Conservation (phyloP, 306 rosid genomes). For the Cyamopsis tetragonoloba region DNA sequence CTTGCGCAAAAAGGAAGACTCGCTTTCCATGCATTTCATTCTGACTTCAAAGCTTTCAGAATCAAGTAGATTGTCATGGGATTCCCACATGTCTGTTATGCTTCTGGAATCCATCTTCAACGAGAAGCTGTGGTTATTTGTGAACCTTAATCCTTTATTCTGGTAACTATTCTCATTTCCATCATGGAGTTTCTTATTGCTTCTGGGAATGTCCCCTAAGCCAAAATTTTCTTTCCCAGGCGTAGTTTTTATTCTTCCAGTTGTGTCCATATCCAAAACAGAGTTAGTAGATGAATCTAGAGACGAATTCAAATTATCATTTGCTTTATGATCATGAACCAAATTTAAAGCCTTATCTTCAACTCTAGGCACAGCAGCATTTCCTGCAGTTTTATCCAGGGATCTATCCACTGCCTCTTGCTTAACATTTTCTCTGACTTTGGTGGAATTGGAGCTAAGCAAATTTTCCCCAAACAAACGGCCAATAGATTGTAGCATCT, state of each 20-base stretch:
- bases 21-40: constrained; percentile 47
- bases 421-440: constrained; percentile 44
- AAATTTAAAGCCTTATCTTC: constrained; percentile 32
- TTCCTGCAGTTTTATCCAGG: constrained; percentile 36
- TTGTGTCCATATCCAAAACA: constrained; percentile 28
- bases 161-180: constrained; percentile 36
- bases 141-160: constrained; percentile 46
- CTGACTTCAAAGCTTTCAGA: constrained; percentile 49
- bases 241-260: constrained; percentile 30
- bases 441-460: constrained; percentile 40
- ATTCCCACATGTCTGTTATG: constrained; percentile 47
- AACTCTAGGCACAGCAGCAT: constrained; percentile 18
- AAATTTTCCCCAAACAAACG: constrained; percentile 54
- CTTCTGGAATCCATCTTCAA: constrained; percentile 44
- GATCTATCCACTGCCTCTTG: constrained; percentile 33
- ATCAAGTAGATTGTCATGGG: constrained; percentile 45
- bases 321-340: constrained; percentile 26
- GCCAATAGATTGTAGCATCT: constrained; percentile 53
- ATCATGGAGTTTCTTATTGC: constrained; percentile 17
- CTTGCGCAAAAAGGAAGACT: constrained; percentile 56
- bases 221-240: constrained; percentile 26
- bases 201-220: constrained; percentile 29
- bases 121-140: constrained; percentile 41
- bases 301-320: constrained; percentile 31
- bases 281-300: constrained; percentile 24